These are phyloP conservation scores for Plectosphaerella plurivora DNA, from an alignment of 2,329 filamentous ascomycete species.

Conservation along the genomic window DNA sequence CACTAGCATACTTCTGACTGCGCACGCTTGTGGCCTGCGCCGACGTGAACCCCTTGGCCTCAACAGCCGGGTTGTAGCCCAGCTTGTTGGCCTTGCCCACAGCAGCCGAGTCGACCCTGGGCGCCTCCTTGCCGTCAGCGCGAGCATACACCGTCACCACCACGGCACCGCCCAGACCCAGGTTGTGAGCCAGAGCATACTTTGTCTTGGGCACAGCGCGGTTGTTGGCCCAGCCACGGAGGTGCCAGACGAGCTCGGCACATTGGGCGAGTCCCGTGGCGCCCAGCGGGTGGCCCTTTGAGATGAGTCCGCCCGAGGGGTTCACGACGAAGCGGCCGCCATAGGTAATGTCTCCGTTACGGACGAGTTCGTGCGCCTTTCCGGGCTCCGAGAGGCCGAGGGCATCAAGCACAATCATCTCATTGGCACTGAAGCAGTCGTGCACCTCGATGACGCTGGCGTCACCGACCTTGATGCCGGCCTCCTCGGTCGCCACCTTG, in stretches of 20 bases:
- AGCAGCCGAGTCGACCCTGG: constrained; percentile 54
- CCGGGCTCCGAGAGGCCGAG: constrained; percentile 74
- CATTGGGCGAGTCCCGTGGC: constrained; percentile 95
- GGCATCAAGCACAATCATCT: constrained; percentile 86
- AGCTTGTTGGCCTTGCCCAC: constrained; percentile 65
- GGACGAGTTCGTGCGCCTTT: constrained; percentile 88
- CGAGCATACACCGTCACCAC: constrained; percentile 88
- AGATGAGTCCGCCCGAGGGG: constrained; percentile 90
- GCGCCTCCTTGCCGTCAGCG: constrained; percentile 67
- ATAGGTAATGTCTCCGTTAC: constrained; percentile 85
- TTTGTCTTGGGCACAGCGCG: constrained; percentile 64
- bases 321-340: constrained; percentile 82
- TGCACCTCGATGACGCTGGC: constrained; percentile 87
- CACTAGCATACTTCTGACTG: constrained; percentile 59
- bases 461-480: constrained; percentile 55
- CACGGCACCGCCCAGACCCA: constrained; percentile 85
- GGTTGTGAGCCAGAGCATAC: constrained; percentile 83
- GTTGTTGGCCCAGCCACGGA: constrained; percentile 95
- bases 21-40: constrained; percentile 68
- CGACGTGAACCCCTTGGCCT: constrained; percentile 82
- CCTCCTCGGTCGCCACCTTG: constrained; percentile 66
- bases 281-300: constrained; percentile 91
- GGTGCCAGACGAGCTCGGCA: constrained; percentile 91
- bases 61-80: constrained; percentile 88
- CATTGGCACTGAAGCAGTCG: constrained; percentile 95